phyloP scores from a whole-genome alignment of 2,329 filamentous ascomycete genomes.

The Fusarium sp. region DNA sequence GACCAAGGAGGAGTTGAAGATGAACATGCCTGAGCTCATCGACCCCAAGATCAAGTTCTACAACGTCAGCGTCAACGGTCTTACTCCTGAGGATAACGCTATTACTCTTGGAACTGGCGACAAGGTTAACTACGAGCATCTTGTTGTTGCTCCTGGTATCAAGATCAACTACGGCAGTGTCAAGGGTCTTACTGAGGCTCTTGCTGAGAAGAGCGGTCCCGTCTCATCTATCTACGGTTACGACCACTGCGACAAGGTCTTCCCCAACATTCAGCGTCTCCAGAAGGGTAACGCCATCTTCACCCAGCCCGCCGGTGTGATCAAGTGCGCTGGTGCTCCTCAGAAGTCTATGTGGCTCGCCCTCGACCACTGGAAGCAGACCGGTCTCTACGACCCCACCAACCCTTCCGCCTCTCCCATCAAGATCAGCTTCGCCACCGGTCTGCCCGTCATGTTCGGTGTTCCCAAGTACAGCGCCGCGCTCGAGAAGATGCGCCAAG shows the following conservation, averaged over 20 bases:
- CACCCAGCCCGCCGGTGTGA: slow-evolving; percentile 66
- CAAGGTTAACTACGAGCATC: slow-evolving; percentile 70
- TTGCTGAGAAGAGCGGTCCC: slow-evolving; percentile 57
- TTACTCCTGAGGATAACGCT: slow-evolving; percentile 66
- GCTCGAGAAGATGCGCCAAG: slow-evolving; percentile 63
- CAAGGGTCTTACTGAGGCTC: slow-evolving; percentile 67
- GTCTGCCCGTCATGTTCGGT: slow-evolving; percentile 67
- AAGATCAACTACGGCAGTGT: slow-evolving; percentile 62
- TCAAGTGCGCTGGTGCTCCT: slow-evolving; percentile 71
- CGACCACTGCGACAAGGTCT: slow-evolving; percentile 65
- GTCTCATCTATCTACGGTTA: slow-evolving; percentile 70
- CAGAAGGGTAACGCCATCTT: slow-evolving; percentile 65
- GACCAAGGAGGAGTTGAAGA: slow-evolving; percentile 67
- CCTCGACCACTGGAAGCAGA: slow-evolving; percentile 66
- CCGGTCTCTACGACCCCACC: slow-evolving; percentile 60
- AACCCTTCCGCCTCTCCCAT: slow-evolving; percentile 56
- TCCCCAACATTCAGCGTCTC: slow-evolving; percentile 59
- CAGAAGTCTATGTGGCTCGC: slow-evolving; percentile 73
- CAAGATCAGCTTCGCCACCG: slow-evolving; percentile 66
- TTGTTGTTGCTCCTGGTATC: slow-evolving; percentile 71
- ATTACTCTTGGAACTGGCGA: slow-evolving; percentile 67
- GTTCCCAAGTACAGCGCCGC: slow-evolving; percentile 68
- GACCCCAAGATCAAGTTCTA: slow-evolving; percentile 72
- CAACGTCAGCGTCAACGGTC: slow-evolving; percentile 59
- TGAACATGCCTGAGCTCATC: slow-evolving; percentile 62